These are phyloP conservation scores for Aurinia saxatilis DNA, from an alignment of 345 rosid species.

Conservation along the genomic window DNA sequence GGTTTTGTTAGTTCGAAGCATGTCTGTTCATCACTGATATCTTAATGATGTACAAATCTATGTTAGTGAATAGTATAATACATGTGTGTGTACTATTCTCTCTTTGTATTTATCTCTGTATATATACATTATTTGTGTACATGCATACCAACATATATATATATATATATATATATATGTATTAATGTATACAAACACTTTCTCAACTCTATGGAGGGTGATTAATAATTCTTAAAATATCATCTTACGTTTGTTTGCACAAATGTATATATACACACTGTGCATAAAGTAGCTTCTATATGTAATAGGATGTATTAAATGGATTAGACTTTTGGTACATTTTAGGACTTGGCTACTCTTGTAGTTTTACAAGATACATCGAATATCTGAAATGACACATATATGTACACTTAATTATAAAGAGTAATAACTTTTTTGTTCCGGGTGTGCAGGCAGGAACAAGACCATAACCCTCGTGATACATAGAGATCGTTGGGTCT, in stretches of 20 bases:
- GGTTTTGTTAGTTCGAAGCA: constrained; percentile 16
- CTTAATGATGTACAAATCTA: neutral
- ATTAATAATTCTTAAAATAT: constrained; percentile 2
- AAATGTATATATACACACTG: neutral
- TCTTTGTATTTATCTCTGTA: neutral
- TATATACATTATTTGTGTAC: neutral
- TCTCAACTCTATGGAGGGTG: neutral
- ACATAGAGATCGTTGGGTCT: neutral
- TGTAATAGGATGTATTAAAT: neutral
- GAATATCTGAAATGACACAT: neutral
- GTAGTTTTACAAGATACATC: neutral
- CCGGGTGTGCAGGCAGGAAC: constrained; percentile 5
- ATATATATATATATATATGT: too few species aligned
- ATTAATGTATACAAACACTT: neutral
- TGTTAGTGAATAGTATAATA: neutral
- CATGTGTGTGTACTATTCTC: neutral
- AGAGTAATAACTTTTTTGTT: neutral
- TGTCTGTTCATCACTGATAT: constrained; percentile 2
- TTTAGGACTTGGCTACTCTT: neutral
- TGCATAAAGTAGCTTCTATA: neutral
- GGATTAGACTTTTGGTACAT: neutral
- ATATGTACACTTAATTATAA: neutral
- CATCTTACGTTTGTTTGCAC: neutral
- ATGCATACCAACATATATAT: neutral
- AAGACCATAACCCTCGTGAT: neutral